Conservation (phyloP, 1,284 basidiomycete species). For the Coriolopsis trogii region DNA sequence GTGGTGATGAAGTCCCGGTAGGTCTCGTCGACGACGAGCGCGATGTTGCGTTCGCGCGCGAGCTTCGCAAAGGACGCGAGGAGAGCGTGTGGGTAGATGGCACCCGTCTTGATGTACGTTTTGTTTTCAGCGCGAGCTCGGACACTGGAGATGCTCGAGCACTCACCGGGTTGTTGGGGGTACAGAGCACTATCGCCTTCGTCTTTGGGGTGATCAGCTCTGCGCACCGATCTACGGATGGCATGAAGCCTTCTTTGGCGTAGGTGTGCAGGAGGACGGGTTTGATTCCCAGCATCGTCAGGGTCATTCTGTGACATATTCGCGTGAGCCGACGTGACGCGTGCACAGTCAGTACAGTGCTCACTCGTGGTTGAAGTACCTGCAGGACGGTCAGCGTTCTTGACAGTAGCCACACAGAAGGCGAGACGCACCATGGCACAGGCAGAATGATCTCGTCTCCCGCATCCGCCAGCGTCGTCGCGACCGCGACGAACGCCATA, state of each 20-base stretch:
- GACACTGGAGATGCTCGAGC: constrained; percentile 17
- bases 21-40: constrained; percentile 88
- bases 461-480: constrained; percentile 68
- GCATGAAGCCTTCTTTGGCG: constrained; percentile 61
- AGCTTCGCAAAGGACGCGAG: constrained; percentile 69
- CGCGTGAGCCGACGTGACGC: neutral
- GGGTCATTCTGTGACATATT: constrained; percentile 59
- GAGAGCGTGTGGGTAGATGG: constrained; percentile 64
- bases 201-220: constrained; percentile 60
- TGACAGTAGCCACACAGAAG: neutral
- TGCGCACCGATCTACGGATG: constrained; percentile 51
- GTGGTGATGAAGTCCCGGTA: constrained; percentile 82
- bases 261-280: constrained; percentile 64
- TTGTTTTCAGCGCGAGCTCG: neutral
- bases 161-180: constrained; percentile 74
- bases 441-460: constrained; percentile 83
- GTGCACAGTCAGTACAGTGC: neutral
- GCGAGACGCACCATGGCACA: constrained; percentile 61
- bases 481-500: constrained; percentile 67
- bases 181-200: constrained; percentile 74
- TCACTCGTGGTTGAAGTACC: constrained; percentile 81
- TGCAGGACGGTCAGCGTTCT: constrained; percentile 25
- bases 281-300: constrained; percentile 68
- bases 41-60: constrained; percentile 58
- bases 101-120: constrained; percentile 66